Evolutionary conservation across 441 rosid genomes (phyloP), one percentile per base, ranked within the genome.

Genomic region (Adansonia rubrostipa): DNA sequence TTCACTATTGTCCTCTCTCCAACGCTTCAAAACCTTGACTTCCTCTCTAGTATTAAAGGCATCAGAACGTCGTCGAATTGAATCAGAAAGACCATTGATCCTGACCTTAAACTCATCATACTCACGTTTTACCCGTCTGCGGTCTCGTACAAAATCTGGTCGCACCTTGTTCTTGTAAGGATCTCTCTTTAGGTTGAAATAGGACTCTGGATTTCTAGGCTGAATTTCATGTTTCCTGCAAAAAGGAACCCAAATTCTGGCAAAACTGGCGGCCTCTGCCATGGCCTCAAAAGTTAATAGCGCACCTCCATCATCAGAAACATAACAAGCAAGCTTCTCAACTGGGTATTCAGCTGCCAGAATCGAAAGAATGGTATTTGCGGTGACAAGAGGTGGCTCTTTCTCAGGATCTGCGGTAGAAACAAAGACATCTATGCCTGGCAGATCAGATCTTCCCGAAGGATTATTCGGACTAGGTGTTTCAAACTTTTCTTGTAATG

Each of bases 241-340:
- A 75, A 92, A 92, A n/a, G 94, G 96, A 14, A 92, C 92, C 96
- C 96, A 90, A 22, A 78, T 51, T 60, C 85, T 85, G 17, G 94
- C 92, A 80, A 90, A 92, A 83, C 96, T 90, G 61, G 91, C 96
- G 1, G 92, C 94, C 83, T 92, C 96, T 2, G 96, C 94, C 90
- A 92, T 92, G 76, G 94, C 92, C 85, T 92, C 96, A 54, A 92
- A 92, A 5, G 96, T 92, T 3, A 92, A 73, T 61, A 92, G 91
- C 0, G 96, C 85, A 17, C 93, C 93, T 40, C 94, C 96, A 80
- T 92, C 96, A 61, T 92, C 94, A 8, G 96, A 92, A 14, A 90
- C 81, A 61, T 92, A 92, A 71, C 93, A 89, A 3, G 96, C 84
- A 10, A 90, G 89, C 83, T 90, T 92, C 79, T 90, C 89, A 53